Evolutionary conservation across 208 protist genomes (phyloP).

Genomic region (Leishmania major): DNA sequence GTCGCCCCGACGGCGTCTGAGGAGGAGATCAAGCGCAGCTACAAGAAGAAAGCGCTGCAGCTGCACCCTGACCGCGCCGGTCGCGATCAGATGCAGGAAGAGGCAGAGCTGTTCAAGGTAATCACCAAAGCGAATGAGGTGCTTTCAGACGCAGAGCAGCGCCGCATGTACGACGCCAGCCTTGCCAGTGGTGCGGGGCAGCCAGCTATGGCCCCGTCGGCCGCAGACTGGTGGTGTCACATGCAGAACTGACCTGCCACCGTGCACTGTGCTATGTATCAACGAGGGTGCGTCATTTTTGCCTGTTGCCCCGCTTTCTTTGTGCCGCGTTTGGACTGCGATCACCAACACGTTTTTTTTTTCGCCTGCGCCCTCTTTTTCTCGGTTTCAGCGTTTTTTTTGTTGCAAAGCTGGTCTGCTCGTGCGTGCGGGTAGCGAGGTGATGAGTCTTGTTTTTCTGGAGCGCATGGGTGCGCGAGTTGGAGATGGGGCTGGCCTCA

Average conservation of each 20-base stretch:
- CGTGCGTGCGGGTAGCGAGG: background rate
- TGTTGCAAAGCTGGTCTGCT: background rate
- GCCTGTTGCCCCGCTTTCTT: background rate
- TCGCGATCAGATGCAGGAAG: conserved; percentile 65
- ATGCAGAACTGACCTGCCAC: conserved; percentile 17
- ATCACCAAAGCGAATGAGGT: conserved; percentile 91
- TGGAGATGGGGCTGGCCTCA: background rate
- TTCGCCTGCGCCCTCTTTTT: background rate
- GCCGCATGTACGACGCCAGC: conserved; percentile 69
- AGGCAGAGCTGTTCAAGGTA: conserved; percentile 88
- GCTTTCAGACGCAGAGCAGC: conserved; percentile 60
- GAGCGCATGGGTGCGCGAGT: background rate
- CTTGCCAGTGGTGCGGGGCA: conserved; percentile 18
- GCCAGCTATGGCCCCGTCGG: conserved; percentile 1
- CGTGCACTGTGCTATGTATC: background rate
- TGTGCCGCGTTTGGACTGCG: background rate
- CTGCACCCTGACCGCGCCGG: conserved; percentile 86
- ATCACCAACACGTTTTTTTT: background rate
- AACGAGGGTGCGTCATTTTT: too few species aligned
- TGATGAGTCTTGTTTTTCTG: background rate
- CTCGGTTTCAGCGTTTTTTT: background rate
- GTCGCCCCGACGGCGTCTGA: conserved; percentile 64
- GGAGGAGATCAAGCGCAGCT: conserved; percentile 75
- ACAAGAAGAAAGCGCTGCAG: conserved; percentile 87
- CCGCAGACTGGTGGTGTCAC: conserved; percentile 53